Evolutionary conservation across 352 stramenopile genomes (phyloP), one percentile per base, ranked within the genome.

Genomic region (Phytophthora nicotianae): DNA sequence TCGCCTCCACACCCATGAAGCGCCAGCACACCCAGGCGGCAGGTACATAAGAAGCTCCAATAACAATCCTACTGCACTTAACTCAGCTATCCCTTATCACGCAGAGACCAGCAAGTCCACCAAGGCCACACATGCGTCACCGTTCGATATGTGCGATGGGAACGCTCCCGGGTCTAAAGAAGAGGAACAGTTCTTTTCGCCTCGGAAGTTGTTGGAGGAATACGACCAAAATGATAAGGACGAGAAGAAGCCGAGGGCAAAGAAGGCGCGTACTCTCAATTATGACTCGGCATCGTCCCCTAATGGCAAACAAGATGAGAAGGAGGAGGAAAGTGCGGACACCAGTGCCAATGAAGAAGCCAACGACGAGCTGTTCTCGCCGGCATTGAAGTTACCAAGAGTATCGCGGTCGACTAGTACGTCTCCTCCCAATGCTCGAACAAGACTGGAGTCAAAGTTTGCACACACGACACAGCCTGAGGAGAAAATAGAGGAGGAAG

Each of bases 1-100:
- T 95, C 56, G 84, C 86, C 29, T 95, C 86, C 9, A 93, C 86
- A 50, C 86, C 86, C 19, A 77, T 95, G 68, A 93, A 95, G 77
- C 74, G 79, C 7, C 82, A 83, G 50, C 82, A 75, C 47, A 79
- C 75, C 26, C 78, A 84, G 38, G 58, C 62, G 24, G 58, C 65
- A 66, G 65, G 73, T 86, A 67, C 47, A 38, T 3, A 27, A 46
- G 5, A 14, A 41, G 4, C 14, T 35, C 8, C 5, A 46, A 26
- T 29, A 32, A 19, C 37, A 51, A 16, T 32, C 19, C n/a, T 35
- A 33, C 1, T 52, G 10, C 32, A 61, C 26, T 53, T 38, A 38
- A 23, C 21, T 16, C 1, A 14, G 17, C 24, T 23, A 21, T 23
- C 4, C 17, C 37, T 27, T 19, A 14, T 20, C 29, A 19, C 35